These are phyloP conservation scores for Grosmannia serpens DNA, from an alignment of 2,329 filamentous ascomycete genomes.

Conservation along the genomic window DNA sequence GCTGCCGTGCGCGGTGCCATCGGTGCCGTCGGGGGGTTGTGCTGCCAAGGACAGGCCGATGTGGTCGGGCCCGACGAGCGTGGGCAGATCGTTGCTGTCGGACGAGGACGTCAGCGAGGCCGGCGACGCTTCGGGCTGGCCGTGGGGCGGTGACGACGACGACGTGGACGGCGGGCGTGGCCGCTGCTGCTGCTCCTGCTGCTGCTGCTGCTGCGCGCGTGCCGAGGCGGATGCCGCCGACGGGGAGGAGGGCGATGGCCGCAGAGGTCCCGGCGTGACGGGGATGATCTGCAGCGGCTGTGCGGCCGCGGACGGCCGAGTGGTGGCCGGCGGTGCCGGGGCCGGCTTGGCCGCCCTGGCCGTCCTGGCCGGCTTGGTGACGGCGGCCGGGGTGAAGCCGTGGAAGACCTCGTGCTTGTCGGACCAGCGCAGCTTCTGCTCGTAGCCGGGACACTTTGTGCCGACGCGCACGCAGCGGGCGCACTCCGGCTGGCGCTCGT, in stretches of 20 bases:
- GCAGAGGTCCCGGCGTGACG: not conserved
- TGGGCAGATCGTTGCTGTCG: not conserved
- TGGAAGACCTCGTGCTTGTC: conserved; percentile 32
- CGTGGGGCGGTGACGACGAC: not conserved
- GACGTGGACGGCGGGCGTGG: not conserved
- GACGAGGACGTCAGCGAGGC: not conserved
- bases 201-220: not conserved
- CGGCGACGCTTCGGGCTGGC: not conserved
- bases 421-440: conserved; percentile 33
- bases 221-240: not conserved
- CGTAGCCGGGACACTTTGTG: conserved; percentile 32
- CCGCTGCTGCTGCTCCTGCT: not conserved
- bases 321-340: too few species aligned
- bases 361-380: not conserved
- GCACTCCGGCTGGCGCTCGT: conserved; percentile 18
- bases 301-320: not conserved
- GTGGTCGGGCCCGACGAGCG: too few species aligned
- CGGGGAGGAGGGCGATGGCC: not conserved
- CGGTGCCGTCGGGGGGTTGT: not conserved
- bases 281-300: not conserved
- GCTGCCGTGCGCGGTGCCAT: not conserved
- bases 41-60: not conserved
- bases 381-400: not conserved
- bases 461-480: conserved; percentile 29
- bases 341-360: too few species aligned